Evolutionary conservation across 108 stramenopile species (phyloP).

Genomic region (Cyclostephanos invisitatus): DNA sequence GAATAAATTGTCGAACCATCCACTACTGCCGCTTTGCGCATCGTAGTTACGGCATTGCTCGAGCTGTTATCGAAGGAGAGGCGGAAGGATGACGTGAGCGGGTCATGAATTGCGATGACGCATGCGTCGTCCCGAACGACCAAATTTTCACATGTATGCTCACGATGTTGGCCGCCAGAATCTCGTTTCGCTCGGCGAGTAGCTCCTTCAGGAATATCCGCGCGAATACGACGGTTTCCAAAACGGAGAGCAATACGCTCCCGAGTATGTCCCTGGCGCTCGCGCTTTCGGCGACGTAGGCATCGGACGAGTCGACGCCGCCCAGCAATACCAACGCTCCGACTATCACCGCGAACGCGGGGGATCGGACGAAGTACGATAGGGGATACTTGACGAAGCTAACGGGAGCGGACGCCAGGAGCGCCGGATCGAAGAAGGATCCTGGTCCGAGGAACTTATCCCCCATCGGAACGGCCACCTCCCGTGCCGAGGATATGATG

Average conservation of each 20-base stretch:
- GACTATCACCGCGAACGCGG: slow-evolving; percentile 37
- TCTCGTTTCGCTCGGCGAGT: slow-evolving; percentile 64
- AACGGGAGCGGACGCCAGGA: slow-evolving; percentile 54
- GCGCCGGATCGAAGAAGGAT: slow-evolving; percentile 58
- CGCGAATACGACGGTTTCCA: slow-evolving; percentile 64
- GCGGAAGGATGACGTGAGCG: slow-evolving; percentile 1
- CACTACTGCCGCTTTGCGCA: not conserved
- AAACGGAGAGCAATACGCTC: slow-evolving; percentile 35
- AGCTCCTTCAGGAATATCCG: slow-evolving; percentile 59
- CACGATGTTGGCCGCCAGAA: slow-evolving; percentile 58
- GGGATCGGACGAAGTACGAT: slow-evolving; percentile 55
- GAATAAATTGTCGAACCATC: slow-evolving; percentile 19
- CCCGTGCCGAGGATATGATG: slow-evolving; percentile 32
- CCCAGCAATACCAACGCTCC: slow-evolving; percentile 22
- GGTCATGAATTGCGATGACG: not conserved
- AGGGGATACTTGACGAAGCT: slow-evolving; percentile 64
- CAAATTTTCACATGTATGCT: slow-evolving; percentile 28
- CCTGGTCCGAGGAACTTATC: slow-evolving; percentile 46
- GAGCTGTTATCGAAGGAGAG: not conserved
- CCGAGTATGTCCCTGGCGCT: slow-evolving; percentile 22
- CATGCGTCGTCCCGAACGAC: not conserved
- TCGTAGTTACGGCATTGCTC: slow-evolving; percentile 46
- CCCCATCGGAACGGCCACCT: slow-evolving; percentile 54
- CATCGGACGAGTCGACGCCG: slow-evolving; percentile 25
- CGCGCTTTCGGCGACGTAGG: slow-evolving; percentile 16